A percentile compares a stretch with the other conserved stretches of the same genome.
Evolutionary conservation across 1,139 yeast species (phyloP).

Genomic region (Lodderomyces elongisporus): DNA sequence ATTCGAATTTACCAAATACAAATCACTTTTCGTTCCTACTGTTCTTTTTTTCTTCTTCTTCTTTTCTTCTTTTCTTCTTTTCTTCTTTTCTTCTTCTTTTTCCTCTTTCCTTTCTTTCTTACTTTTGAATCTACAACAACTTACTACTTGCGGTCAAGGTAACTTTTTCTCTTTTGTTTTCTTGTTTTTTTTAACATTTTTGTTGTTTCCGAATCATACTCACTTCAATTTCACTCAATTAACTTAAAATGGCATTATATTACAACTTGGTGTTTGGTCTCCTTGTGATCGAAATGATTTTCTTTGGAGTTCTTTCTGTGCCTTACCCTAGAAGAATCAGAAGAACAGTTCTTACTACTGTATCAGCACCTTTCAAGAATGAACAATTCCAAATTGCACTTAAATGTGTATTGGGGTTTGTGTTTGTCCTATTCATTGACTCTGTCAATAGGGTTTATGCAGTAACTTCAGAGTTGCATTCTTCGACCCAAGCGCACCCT

Average conservation of each 20-base stretch:
- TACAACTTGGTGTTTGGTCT: slow-evolving; percentile 72
- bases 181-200: too few species aligned
- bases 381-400: slow-evolving; percentile 72
- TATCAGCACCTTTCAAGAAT: slow-evolving; percentile 66
- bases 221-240: too few species aligned
- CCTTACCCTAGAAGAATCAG: slow-evolving; percentile 80
- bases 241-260: slow-evolving; percentile 61
- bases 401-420: slow-evolving; percentile 80
- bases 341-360: slow-evolving; percentile 57
- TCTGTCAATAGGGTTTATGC: slow-evolving; percentile 78
- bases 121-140: too few species aligned
- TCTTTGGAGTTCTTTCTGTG: slow-evolving; percentile 74
- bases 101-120: too few species aligned
- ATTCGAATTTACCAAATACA: too few species aligned
- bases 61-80: too few species aligned
- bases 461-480: slow-evolving; percentile 58
- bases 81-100: too few species aligned
- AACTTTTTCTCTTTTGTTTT: too few species aligned
- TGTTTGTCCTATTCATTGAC: slow-evolving; percentile 79
- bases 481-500: slow-evolving; percentile 8
- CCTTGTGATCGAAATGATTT: slow-evolving; percentile 71
- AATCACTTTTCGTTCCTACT: too few species aligned
- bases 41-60: too few species aligned
- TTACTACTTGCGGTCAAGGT: too few species aligned
- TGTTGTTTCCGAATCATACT: too few species aligned